These are phyloP conservation scores for Russula earlei DNA, from an alignment of 768 basidiomycete genomes.

Conservation along the genomic window DNA sequence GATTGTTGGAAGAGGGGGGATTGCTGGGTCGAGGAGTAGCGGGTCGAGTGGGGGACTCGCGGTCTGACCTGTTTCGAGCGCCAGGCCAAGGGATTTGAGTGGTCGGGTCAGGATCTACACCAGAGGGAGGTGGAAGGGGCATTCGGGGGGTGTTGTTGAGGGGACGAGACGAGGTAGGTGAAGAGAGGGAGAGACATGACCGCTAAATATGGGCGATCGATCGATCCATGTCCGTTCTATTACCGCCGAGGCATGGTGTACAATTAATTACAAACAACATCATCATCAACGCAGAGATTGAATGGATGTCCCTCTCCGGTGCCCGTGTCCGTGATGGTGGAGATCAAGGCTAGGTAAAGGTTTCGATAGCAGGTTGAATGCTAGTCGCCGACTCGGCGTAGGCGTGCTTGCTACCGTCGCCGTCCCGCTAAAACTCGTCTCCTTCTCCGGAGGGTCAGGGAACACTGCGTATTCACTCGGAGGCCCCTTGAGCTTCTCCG, in stretches of 20 bases:
- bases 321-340: conserved; percentile 27
- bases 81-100: conserved; percentile 70
- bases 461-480: conserved; percentile 63
- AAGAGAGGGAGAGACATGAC: neutral
- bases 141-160: conserved; percentile 36
- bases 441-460: conserved; percentile 50
- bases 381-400: conserved; percentile 30
- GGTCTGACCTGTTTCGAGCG: conserved; percentile 22
- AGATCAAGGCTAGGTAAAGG: conserved; percentile 29
- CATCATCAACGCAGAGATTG: conserved; percentile 21
- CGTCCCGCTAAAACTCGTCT: conserved; percentile 25
- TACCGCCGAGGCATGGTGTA: too few species aligned
- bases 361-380: conserved; percentile 62
- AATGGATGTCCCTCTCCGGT: conserved; percentile 37
- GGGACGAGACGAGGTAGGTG: neutral
- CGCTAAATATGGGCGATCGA: neutral
- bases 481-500: conserved; percentile 51
- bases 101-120: conserved; percentile 65
- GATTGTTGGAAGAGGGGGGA: neutral
- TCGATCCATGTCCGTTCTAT: too few species aligned
- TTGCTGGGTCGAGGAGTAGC: neutral
- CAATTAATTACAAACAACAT: neutral
- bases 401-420: conserved; percentile 17
- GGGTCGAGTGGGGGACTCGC: conserved; percentile 8
- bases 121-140: conserved; percentile 45